Evolutionary conservation across 306 rosid genomes (phyloP).

Genomic region (Comarum palustre): DNA sequence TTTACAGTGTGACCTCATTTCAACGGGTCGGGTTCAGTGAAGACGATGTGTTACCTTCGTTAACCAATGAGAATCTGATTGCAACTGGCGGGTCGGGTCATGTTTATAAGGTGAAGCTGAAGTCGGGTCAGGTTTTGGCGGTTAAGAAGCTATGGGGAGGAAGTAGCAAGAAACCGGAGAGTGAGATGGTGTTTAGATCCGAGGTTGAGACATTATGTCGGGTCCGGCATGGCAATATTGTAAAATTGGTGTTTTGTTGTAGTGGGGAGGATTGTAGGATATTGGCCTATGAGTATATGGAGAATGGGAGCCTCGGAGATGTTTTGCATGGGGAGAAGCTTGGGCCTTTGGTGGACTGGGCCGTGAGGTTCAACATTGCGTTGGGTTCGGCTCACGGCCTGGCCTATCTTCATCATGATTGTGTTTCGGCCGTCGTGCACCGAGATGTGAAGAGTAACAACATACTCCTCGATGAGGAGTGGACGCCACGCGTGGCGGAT

Average conservation of each 20-base stretch:
- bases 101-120: conserved; percentile 55
- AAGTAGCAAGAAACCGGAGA: conserved; percentile 28
- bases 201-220: conserved; percentile 72
- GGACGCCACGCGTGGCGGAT: conserved; percentile 62
- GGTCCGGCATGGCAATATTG: conserved; percentile 73
- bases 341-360: conserved; percentile 45
- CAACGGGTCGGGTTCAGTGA: conserved; percentile 56
- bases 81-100: conserved; percentile 73
- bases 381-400: conserved; percentile 68
- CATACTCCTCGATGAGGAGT: conserved; percentile 62
- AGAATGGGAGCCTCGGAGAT: conserved; percentile 75
- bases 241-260: conserved; percentile 66
- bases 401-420: conserved; percentile 78
- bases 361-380: conserved; percentile 44
- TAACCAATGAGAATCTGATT: conserved; percentile 48
- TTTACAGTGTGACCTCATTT: conserved; percentile 44
- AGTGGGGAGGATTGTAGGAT: conserved; percentile 51
- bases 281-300: conserved; percentile 74
- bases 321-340: conserved; percentile 50
- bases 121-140: conserved; percentile 60
- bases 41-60: conserved; percentile 48
- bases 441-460: conserved; percentile 92
- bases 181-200: conserved; percentile 48
- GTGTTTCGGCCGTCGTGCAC: conserved; percentile 62
- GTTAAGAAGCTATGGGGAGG: conserved; percentile 64